These are phyloP conservation scores for Lupinus albus DNA, from an alignment of 306 rosid genomes.

Conservation along the genomic window DNA sequence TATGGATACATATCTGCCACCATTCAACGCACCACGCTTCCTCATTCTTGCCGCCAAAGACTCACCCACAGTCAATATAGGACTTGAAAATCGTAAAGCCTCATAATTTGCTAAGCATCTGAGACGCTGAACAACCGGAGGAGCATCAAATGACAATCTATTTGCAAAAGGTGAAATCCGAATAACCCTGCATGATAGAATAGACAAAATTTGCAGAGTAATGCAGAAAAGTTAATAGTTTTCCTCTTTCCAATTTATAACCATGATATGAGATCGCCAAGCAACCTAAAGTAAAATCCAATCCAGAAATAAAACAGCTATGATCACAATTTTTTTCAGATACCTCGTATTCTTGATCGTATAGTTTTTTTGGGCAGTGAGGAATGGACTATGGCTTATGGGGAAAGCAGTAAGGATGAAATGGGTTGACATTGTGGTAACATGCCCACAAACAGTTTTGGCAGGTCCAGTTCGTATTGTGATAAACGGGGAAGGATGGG, in stretches of 20 bases:
- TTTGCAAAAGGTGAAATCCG: slow-evolving; percentile 98
- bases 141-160: slow-evolving; percentile 89
- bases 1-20: slow-evolving; percentile 87
- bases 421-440: too few species aligned
- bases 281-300: background rate
- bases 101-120: slow-evolving; percentile 94
- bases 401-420: too few species aligned
- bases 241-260: slow-evolving; percentile 27
- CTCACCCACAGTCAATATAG: slow-evolving; percentile 71
- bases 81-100: slow-evolving; percentile 78
- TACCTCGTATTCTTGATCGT: too few species aligned
- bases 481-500: too few species aligned
- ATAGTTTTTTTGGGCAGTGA: too few species aligned
- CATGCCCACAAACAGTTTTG: too few species aligned
- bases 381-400: too few species aligned
- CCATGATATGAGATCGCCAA: slow-evolving; percentile 23
- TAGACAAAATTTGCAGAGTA: slow-evolving; percentile 7
- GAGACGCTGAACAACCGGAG: slow-evolving; percentile 86
- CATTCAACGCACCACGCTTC: slow-evolving; percentile 71
- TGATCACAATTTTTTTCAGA: too few species aligned
- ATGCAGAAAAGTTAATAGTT: slow-evolving; percentile 11
- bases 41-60: slow-evolving; percentile 83
- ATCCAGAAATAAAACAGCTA: background rate
- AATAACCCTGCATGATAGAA: slow-evolving; percentile 66
- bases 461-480: too few species aligned